These are phyloP conservation scores for barley (Hordeum vulgare) DNA, from an alignment of 176 grass and related monocot genomes.

Conservation along the genomic window MorexV3_pseudomolecules_assembly NC_058522.1:451488973-451489472, in stretches of 20 bases:
- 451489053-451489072: conserved; percentile 19
- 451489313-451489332: conserved; percentile 10
- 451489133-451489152: conserved; percentile 19
- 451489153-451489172: background rate
- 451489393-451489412: background rate
- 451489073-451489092: background rate
- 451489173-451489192: conserved; percentile 19
- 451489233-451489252: conserved; percentile 18
- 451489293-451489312: conserved; percentile 42
- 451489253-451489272: conserved; percentile 15
- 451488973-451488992: background rate
- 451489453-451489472: conserved; percentile 14
- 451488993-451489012: conserved; percentile 13
- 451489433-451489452: background rate
- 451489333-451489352: conserved; percentile 36
- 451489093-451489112: conserved; percentile 16
- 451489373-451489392: background rate
- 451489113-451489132: conserved; percentile 32
- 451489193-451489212: background rate
- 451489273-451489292: conserved; percentile 39
- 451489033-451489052: conserved; percentile 2
- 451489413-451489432: background rate
- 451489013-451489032: background rate
- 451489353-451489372: conserved; percentile 10
- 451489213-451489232: background rate